A percentile compares a stretch with the other conserved stretches of the same genome.
phyloP scores from a whole-genome alignment of 1,284 basidiomycete genomes.

The Earliella scabrosa region DNA sequence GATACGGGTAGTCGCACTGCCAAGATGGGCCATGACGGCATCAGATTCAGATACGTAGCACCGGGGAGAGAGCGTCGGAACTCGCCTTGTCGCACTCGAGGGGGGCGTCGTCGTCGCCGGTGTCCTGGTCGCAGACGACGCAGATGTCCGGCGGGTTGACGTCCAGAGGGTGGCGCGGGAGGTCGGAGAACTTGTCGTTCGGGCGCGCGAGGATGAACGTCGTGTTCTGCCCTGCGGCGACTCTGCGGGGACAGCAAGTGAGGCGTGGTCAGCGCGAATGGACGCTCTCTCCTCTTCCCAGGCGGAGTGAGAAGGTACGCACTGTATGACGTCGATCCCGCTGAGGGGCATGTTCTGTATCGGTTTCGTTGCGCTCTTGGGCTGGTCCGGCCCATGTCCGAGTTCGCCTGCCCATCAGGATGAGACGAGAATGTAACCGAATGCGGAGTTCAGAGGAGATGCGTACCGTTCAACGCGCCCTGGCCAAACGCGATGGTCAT shows the following conservation, averaged over 20 bases:
- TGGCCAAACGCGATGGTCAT: constrained; percentile 92
- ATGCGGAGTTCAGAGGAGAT: not conserved
- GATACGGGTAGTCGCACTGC: constrained; percentile 90
- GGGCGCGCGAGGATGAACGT: constrained; percentile 81
- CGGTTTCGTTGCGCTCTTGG: constrained; percentile 90
- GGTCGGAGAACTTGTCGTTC: constrained; percentile 68
- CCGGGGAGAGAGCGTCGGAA: not conserved
- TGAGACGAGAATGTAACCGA: not conserved
- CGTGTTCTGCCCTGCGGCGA: constrained; percentile 86
- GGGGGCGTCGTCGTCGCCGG: constrained; percentile 67
- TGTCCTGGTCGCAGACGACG: constrained; percentile 70
- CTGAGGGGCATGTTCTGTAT: constrained; percentile 70
- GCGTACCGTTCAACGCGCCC: constrained; percentile 72
- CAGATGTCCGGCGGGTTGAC: constrained; percentile 75
- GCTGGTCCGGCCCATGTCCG: constrained; percentile 78
- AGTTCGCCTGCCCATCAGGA: constrained; percentile 64
- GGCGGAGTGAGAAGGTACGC: constrained; percentile 31
- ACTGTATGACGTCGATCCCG: constrained; percentile 83
- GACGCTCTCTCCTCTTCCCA: too few species aligned
- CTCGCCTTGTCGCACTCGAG: constrained; percentile 88
- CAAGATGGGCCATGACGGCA: too few species aligned
- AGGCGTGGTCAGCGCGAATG: too few species aligned
- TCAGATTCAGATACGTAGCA: too few species aligned
- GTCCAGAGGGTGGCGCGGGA: constrained; percentile 76
- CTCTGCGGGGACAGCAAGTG: constrained; percentile 43